A percentile compares a stretch with the other conserved stretches of the same genome.
These are phyloP conservation scores for Penicillium pancosmium DNA, from an alignment of 495 filamentous ascomycete species.

Conservation along the genomic window DNA sequence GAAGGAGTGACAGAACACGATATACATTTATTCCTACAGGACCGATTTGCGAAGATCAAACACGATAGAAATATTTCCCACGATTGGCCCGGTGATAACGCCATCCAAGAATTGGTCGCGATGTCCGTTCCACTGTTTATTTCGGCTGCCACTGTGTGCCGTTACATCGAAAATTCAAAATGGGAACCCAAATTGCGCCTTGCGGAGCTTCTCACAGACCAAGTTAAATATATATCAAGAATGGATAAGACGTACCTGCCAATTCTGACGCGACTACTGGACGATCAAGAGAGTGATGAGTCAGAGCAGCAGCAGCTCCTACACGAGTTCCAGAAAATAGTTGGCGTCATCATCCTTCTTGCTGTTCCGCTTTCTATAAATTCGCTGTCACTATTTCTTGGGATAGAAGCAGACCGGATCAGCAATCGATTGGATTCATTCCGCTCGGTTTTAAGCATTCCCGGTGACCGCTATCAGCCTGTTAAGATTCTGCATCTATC, in stretches of 20 bases:
- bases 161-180: constrained; percentile 23
- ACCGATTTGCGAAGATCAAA: constrained; percentile 29
- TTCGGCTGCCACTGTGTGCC: constrained; percentile 34
- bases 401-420: constrained; percentile 14
- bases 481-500: constrained; percentile 14
- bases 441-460: constrained; percentile 31
- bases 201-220: constrained; percentile 18
- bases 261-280: constrained; percentile 28
- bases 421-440: constrained; percentile 21
- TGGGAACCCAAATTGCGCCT: constrained; percentile 21
- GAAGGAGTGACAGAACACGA: constrained; percentile 31
- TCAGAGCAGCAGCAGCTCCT: constrained; percentile 10
- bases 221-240: constrained; percentile 13
- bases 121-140: constrained; percentile 38
- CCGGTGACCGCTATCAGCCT: constrained; percentile 25
- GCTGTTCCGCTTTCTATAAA: constrained; percentile 26
- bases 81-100: constrained; percentile 43
- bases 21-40: constrained; percentile 28
- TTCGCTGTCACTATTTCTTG: constrained; percentile 20
- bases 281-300: constrained; percentile 15
- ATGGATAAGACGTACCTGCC: constrained; percentile 34
- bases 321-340: constrained; percentile 28
- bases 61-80: constrained; percentile 12
- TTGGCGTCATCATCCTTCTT: constrained; percentile 34
- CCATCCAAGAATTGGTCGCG: constrained; percentile 16